Conservation (phyloP, 2,329 filamentous ascomycete species). For the Pseudonectria foliicola region DNA sequence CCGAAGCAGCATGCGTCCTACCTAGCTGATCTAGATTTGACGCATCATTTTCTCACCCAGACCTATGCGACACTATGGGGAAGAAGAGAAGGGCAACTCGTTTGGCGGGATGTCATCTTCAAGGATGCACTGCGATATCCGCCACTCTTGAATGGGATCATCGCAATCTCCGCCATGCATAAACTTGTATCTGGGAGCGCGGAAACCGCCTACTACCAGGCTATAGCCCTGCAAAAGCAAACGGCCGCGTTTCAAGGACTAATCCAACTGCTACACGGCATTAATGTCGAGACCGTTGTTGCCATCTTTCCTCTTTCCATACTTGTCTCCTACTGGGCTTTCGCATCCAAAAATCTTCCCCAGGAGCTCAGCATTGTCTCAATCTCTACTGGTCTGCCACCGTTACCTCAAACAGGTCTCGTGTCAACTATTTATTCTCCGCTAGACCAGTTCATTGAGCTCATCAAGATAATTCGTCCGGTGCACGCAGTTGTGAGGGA, state of each 20-base stretch:
- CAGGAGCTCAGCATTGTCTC: conserved; percentile 6
- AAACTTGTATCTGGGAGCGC: conserved; percentile 1
- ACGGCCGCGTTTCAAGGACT: conserved; percentile 7
- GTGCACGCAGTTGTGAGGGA: too few species aligned
- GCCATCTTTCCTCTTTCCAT: conserved; percentile 6
- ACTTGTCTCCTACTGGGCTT: conserved; percentile 12
- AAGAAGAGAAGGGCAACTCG: conserved; percentile 5
- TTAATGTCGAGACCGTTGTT: conserved; percentile 2
- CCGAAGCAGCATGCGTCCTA: not conserved
- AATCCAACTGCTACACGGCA: conserved; percentile 1
- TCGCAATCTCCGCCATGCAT: conserved; percentile 11
- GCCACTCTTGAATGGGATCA: conserved; percentile 7
- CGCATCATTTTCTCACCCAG: conserved; percentile 9
- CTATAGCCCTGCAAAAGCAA: conserved; percentile 6
- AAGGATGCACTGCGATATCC: conserved; percentile 6
- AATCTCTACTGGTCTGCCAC: not conserved
- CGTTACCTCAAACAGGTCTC: too few species aligned
- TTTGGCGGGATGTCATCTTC: conserved; percentile 14
- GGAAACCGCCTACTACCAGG: not conserved
- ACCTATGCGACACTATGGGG: conserved; percentile 10
- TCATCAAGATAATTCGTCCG: too few species aligned
- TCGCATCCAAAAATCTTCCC: conserved; percentile 9
- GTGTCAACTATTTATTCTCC: not conserved
- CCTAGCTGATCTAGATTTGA: conserved; percentile 7
- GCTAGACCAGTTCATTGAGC: not conserved